A percentile compares a stretch with the other conserved stretches of the same genome.
These are phyloP conservation scores for Cunninghamia lanceolata DNA, from an alignment of 75 land plant genomes.

Conservation along the genomic window DNA sequence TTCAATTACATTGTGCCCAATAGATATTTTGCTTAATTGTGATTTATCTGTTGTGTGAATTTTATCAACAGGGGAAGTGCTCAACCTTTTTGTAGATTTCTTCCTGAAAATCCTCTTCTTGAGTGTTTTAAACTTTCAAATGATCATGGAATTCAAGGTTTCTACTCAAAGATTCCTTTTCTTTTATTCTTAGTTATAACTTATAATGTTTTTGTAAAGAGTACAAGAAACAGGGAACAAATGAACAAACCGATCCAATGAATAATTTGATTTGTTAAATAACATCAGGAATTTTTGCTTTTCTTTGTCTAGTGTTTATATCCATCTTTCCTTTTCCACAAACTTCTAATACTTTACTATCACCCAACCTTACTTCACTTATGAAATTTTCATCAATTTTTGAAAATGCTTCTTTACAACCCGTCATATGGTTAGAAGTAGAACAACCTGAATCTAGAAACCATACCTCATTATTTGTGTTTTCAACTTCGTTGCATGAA, in stretches of 20 bases:
- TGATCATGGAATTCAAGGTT: slow-evolving; percentile 49
- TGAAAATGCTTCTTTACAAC: too few relatives aligned
- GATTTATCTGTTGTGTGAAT: not conserved
- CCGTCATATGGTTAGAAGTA: too few relatives aligned
- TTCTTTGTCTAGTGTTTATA: too few relatives aligned
- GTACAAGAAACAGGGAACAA: not conserved
- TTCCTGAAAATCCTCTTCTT: slow-evolving; percentile 80
- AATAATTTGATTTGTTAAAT: not conserved
- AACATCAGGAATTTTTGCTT: too few relatives aligned
- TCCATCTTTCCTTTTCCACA: too few relatives aligned
- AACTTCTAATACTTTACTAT: too few relatives aligned
- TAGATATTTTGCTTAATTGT: not conserved
- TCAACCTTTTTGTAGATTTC: slow-evolving; percentile 80
- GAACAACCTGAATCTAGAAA: too few relatives aligned
- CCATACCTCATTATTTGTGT: too few relatives aligned
- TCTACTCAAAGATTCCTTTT: not conserved
- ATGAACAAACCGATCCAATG: not conserved
- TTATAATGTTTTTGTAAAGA: not conserved
- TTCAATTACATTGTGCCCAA: not conserved
- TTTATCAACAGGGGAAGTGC: slow-evolving; percentile 66
- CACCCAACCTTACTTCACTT: too few relatives aligned
- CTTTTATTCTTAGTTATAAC: not conserved
- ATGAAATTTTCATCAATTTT: too few relatives aligned
- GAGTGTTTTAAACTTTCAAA: slow-evolving; percentile 70
- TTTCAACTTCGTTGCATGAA: too few relatives aligned